Evolutionary conservation across 129 eudicot species (phyloP).

Genomic region (Silybum marianum): DNA sequence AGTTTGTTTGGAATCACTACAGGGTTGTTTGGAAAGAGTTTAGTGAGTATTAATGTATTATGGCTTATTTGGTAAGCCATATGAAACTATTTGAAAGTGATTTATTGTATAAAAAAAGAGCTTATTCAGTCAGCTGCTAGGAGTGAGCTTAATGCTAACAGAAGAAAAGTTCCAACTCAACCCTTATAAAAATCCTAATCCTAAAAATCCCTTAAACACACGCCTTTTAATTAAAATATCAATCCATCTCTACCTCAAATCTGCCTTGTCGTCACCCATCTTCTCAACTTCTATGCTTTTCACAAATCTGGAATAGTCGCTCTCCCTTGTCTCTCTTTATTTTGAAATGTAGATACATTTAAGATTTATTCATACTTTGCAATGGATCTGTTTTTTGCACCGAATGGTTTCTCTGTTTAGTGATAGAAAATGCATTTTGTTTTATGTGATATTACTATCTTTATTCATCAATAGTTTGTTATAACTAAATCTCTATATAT

Average conservation of each 20-base stretch:
- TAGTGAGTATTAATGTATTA: background rate
- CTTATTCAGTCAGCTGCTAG: background rate
- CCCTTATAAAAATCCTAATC: background rate
- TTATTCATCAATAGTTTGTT: background rate
- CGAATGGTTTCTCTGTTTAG: background rate
- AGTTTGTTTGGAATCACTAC: background rate
- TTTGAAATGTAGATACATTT: background rate
- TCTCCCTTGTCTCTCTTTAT: background rate
- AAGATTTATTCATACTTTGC: background rate
- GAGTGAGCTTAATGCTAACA: background rate
- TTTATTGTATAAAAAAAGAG: background rate
- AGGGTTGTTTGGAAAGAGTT: background rate
- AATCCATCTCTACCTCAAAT: background rate
- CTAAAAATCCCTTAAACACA: background rate
- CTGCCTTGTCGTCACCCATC: background rate
- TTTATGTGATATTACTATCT: background rate
- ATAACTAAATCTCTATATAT: background rate
- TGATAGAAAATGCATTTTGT: background rate
- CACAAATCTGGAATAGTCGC: background rate
- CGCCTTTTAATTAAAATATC: background rate
- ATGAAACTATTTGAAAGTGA: background rate
- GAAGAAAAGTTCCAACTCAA: background rate
- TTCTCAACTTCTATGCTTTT: background rate
- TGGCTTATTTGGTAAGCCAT: background rate
- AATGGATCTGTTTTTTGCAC: background rate